Evolutionary conservation across 352 stramenopile genomes (phyloP).

Genomic region (Pythium coloratum): DNA sequence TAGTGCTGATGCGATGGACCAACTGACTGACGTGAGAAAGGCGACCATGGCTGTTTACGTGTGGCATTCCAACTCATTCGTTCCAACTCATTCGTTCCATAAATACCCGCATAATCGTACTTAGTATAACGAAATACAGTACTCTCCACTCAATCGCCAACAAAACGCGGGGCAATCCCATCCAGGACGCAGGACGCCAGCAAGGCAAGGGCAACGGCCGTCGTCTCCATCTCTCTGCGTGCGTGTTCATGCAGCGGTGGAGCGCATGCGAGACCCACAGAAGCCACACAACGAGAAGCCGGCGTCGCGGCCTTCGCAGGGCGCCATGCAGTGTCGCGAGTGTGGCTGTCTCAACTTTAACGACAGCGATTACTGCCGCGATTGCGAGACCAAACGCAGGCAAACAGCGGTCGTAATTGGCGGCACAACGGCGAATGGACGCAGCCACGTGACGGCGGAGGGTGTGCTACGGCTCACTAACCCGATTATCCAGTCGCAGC

Average conservation of each 20-base stretch:
- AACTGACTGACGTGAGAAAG: not conserved
- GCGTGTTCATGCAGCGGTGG: not conserved
- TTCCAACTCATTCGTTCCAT: not conserved
- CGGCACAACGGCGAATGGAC: constrained; percentile 1
- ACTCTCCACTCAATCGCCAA: not conserved
- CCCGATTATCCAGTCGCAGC: constrained; percentile 11
- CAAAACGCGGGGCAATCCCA: not conserved
- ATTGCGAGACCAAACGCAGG: constrained; percentile 13
- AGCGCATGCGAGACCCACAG: not conserved
- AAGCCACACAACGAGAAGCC: not conserved
- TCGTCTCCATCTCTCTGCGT: not conserved
- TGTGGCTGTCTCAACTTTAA: constrained; percentile 55
- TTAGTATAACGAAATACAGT: not conserved
- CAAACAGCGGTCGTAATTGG: not conserved
- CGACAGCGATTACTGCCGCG: constrained; percentile 32
- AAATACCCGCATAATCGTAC: not conserved
- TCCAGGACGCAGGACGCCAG: not conserved
- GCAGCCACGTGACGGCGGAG: not conserved
- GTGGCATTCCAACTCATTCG: not conserved
- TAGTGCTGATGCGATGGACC: too few species aligned
- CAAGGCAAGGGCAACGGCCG: not conserved
- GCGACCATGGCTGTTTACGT: not conserved
- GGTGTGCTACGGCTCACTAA: constrained; percentile 1
- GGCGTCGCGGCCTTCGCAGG: not conserved
- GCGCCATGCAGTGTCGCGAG: constrained; percentile 25